Evolutionary conservation across 2,329 filamentous ascomycete genomes (phyloP).

Genomic region (Neofusicoccum kwambonambiense): DNA sequence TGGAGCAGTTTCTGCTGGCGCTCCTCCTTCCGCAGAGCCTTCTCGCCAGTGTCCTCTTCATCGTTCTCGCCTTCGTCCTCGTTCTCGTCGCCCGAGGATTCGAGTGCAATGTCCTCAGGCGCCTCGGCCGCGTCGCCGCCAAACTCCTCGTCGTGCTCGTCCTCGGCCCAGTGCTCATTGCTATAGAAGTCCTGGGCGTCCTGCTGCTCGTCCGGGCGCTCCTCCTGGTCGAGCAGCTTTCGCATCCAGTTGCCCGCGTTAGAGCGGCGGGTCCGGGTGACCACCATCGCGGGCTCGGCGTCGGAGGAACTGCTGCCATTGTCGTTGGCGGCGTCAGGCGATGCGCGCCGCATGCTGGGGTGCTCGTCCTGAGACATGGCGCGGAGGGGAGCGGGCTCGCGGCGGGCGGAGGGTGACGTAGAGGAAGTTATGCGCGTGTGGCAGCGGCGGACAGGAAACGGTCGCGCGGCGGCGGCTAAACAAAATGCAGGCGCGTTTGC

Average conservation of each 20-base stretch:
- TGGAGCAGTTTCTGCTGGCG: constrained; percentile 62
- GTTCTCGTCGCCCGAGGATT: constrained; percentile 77
- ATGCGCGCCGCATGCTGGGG: constrained; percentile 22
- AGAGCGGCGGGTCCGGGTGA: constrained; percentile 35
- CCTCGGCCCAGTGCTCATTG: constrained; percentile 64
- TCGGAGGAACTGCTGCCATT: constrained; percentile 19
- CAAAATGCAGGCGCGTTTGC: background rate
- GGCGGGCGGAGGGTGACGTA: constrained; percentile 15
- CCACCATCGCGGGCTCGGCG: constrained; percentile 36
- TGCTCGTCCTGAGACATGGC: constrained; percentile 22
- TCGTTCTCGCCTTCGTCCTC: constrained; percentile 65
- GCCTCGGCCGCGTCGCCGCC: constrained; percentile 47
- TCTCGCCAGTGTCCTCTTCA: constrained; percentile 82
- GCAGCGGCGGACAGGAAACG: constrained; percentile 26
- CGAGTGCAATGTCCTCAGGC: constrained; percentile 73
- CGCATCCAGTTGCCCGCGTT: constrained; percentile 44
- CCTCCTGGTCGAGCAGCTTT: constrained; percentile 37
- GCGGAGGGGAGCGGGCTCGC: constrained; percentile 12
- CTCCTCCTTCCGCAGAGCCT: constrained; percentile 76
- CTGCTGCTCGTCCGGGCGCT: constrained; percentile 41
- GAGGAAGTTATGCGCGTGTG: constrained; percentile 24
- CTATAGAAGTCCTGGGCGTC: constrained; percentile 24
- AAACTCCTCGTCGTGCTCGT: constrained; percentile 57
- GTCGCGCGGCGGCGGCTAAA: constrained; percentile 19
- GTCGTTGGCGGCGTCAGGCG: constrained; percentile 21